Evolutionary conservation across 768 basidiomycete species (phyloP).

Genomic region (Cystoderma amianthinum): DNA sequence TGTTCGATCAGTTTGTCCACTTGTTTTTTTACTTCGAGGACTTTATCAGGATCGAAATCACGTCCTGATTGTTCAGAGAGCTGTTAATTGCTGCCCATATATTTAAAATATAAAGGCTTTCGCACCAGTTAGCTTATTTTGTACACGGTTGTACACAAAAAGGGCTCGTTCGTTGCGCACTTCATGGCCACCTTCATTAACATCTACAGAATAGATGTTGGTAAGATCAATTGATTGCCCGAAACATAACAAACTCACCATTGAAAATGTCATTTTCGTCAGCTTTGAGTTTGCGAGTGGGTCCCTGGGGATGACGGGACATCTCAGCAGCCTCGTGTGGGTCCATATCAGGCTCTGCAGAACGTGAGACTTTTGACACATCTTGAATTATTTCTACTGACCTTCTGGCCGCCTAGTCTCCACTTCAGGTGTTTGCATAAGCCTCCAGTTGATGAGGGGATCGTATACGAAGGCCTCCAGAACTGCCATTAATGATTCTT

Average conservation of each 20-base stretch:
- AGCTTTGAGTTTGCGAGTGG: slow-evolving; percentile 74
- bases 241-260: slow-evolving; percentile 36
- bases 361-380: slow-evolving; percentile 12
- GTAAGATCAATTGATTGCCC: slow-evolving; percentile 1
- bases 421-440: slow-evolving; percentile 73
- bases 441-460: slow-evolving; percentile 94
- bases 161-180: slow-evolving; percentile 88
- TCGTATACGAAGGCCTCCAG: slow-evolving; percentile 99
- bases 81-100: no score
- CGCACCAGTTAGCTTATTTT: slow-evolving; percentile 88
- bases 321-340: slow-evolving; percentile 53
- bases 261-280: slow-evolving; percentile 94
- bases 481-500: slow-evolving; percentile 98
- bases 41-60: slow-evolving; percentile 85
- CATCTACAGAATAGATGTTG: slow-evolving; percentile 17
- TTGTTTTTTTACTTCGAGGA: slow-evolving; percentile 71
- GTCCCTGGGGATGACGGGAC: slow-evolving; percentile 72
- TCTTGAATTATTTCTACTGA: slow-evolving; percentile 13
- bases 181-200: slow-evolving; percentile 64
- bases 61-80: slow-evolving; percentile 55
- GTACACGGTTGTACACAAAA: slow-evolving; percentile 89
- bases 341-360: slow-evolving; percentile 28
- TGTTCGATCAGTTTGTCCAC: slow-evolving; percentile 92
- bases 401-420: slow-evolving; percentile 68
- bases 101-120: slow-evolving; percentile 4